Evolutionary conservation across 2,329 filamentous ascomycete species (phyloP), one percentile per base, ranked within the genome.

Genomic region (Leptoxyphium fumago): DNA sequence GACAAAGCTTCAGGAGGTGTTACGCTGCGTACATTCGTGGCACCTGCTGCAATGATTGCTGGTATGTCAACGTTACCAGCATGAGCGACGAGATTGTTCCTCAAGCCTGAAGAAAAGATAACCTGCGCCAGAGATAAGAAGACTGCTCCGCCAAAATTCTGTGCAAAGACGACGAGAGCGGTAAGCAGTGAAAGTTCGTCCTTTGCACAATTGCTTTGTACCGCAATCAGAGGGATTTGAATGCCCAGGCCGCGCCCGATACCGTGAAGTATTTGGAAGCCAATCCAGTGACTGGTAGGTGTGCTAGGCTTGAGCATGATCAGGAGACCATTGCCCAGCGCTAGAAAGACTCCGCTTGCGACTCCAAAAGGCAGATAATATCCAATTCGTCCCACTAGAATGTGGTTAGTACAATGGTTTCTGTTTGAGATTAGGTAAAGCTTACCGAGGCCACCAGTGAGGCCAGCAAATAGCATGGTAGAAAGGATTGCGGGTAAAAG

Each of bases 241-340:
- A 67, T 54, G 21, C 52, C 53, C 8, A 64, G 49, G 2, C 70
- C 70, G 10, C 65, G 53, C 1, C 69, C 66, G 2, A 64, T 54
- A 14, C 69, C 71, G 3, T 61, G 45, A 2, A 73, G 47, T 3
- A 67, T 57, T 43, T 73, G 67, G 52, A 65, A 73, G 8, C 69
- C 70, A 14, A 71, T 64, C 69, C 68, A 72, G 29, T 61, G 55
- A 2, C 49, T 55, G 0, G 57, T 55, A 0, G 62, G 49, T 2
- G 67, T 65, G 29, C 52, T 49, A 1, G 62, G 52, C n/a, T 61
- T 55, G 2, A 69, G 57, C 0, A 63, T 68, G 43, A 60, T 66
- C 9, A 71, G 46, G 3, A 72, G 57, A 5, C 69, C 70, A 26
- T 54, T 54, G 11, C 55, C 67, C 30, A 70, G 61, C 3, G 64